Conservation (phyloP, 495 filamentous ascomycete species). For the Aspergillus hancockii region DNA sequence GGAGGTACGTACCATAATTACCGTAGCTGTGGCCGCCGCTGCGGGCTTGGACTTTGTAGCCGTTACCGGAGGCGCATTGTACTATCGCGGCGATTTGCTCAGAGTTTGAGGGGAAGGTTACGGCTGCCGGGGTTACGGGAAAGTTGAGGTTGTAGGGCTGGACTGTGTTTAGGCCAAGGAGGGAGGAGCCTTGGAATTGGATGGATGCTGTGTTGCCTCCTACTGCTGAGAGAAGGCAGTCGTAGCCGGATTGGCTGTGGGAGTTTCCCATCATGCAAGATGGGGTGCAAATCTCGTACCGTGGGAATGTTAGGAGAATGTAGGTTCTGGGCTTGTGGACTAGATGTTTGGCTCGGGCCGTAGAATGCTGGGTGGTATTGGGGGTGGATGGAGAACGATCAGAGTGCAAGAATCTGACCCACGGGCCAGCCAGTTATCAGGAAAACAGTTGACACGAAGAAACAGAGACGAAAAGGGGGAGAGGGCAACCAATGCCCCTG, state of each 20-base stretch:
- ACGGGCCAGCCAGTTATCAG: no score
- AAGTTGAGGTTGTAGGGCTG: conserved; percentile 63
- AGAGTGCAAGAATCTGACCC: no score
- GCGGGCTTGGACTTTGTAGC: conserved; percentile 65
- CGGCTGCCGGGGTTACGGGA: conserved; percentile 58
- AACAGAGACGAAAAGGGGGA: no score
- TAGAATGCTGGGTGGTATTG: no score
- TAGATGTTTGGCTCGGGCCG: no score
- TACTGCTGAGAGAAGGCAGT: conserved; percentile 29
- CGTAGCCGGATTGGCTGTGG: background rate
- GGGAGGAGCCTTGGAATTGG: conserved; percentile 22
- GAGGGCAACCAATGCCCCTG: no score
- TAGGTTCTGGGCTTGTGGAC: no score
- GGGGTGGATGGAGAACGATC: no score
- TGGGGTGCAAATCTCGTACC: no score
- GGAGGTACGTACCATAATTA: conserved; percentile 50
- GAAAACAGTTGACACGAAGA: no score
- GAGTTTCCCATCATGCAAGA: conserved; percentile 17
- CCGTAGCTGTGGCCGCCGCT: conserved; percentile 76
- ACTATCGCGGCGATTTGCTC: conserved; percentile 61
- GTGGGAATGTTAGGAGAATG: no score
- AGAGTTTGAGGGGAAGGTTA: conserved; percentile 59
- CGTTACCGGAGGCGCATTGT: conserved; percentile 54
- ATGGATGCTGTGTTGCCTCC: conserved; percentile 20
- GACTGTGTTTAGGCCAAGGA: conserved; percentile 20